Evolutionary conservation across 2,329 filamentous ascomycete species (phyloP).

Genomic region (Tolypocladium ovalisporum): DNA sequence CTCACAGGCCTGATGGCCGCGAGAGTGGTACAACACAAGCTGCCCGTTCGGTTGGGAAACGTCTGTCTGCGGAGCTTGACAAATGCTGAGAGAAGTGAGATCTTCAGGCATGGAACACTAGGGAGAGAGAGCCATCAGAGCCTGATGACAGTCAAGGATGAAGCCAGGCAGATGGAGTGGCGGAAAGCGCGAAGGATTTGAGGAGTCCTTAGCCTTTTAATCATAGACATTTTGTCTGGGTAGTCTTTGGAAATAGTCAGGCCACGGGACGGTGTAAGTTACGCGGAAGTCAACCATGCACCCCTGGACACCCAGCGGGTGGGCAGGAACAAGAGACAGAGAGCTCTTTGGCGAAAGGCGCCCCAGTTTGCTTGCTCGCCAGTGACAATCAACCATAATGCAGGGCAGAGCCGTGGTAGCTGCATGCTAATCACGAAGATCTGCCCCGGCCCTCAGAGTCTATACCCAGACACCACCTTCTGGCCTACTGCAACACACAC

Average conservation of each 20-base stretch:
- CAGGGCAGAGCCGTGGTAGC: background rate
- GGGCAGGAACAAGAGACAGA: constrained; percentile 5
- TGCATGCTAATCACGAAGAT: background rate
- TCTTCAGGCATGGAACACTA: constrained; percentile 10
- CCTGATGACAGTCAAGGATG: constrained; percentile 27
- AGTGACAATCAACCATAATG: constrained; percentile 1
- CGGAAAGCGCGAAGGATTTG: constrained; percentile 20
- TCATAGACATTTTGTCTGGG: constrained; percentile 1
- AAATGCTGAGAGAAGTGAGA: background rate
- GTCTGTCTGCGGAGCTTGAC: background rate
- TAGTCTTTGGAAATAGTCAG: background rate
- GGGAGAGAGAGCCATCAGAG: constrained; percentile 14
- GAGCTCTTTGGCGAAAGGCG: background rate
- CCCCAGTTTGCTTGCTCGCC: constrained; percentile 2
- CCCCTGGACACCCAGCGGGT: constrained; percentile 4
- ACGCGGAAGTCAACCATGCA: constrained; percentile 2
- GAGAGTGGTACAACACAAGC: constrained; percentile 1
- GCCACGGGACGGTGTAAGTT: constrained; percentile 6
- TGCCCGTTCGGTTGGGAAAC: background rate
- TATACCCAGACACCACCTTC: background rate
- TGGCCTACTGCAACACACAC: background rate
- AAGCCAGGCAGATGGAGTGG: constrained; percentile 30
- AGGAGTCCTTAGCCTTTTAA: constrained; percentile 15
- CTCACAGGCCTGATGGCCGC: background rate
- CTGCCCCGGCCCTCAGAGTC: background rate